Conservation (phyloP, 257 asterid species). For the Plantago major region DNA sequence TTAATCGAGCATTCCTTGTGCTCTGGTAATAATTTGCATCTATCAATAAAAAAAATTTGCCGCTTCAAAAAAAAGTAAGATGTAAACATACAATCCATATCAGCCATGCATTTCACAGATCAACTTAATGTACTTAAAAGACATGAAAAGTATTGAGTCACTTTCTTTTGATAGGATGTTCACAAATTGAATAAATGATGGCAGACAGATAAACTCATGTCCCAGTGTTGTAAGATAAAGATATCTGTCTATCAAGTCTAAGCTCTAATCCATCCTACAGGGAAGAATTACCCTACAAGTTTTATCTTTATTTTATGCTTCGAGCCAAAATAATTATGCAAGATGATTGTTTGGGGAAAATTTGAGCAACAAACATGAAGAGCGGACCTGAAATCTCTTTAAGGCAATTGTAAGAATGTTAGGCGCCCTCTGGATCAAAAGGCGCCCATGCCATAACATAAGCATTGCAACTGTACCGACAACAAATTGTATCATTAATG, state of each 20-base stretch:
- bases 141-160: not conserved
- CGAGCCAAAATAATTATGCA: not conserved
- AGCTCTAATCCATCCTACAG: no score
- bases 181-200: not conserved
- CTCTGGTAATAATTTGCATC: no score
- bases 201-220: not conserved
- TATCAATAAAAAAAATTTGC: no score
- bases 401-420: conserved; percentile 95
- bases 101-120: conserved; percentile 9
- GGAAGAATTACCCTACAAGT: not conserved
- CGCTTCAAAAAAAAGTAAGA: no score
- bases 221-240: no score
- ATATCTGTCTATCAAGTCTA: no score
- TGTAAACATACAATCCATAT: not conserved
- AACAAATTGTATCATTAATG: conserved; percentile 5
- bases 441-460: conserved; percentile 97
- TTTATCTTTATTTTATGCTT: no score
- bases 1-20: no score
- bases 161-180: not conserved
- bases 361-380: conserved; percentile 9
- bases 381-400: conserved; percentile 91
- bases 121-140: conserved; percentile 6
- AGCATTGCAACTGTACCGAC: conserved; percentile 80
- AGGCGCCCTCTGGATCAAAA: conserved; percentile 71
- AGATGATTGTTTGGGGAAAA: not conserved